Conservation (phyloP, 176 grass and related monocot species). For the Thalia dealbata region DNA sequence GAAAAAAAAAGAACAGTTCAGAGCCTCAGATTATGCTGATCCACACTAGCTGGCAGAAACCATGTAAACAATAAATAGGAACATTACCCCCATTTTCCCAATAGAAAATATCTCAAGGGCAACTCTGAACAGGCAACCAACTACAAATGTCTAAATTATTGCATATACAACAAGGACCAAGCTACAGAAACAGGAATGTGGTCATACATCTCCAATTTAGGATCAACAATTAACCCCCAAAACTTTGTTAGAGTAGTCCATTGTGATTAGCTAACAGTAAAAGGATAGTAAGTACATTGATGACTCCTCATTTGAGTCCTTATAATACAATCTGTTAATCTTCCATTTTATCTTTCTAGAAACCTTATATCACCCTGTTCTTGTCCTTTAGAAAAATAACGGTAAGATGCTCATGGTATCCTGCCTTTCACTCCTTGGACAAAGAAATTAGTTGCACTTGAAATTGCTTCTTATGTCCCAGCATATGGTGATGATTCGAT, state of each 20-base stretch:
- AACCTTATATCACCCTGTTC: not conserved
- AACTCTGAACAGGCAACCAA: not conserved
- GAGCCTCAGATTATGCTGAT: no score
- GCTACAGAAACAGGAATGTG: no score
- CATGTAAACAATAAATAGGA: not conserved
- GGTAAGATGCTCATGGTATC: not conserved
- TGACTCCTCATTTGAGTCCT: no score
- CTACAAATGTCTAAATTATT: no score
- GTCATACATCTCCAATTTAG: not conserved
- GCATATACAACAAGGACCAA: no score
- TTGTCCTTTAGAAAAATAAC: not conserved
- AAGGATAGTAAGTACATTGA: no score
- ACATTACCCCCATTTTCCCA: not conserved
- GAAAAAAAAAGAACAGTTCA: no score
- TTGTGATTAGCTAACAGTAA: no score
- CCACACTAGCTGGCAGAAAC: not conserved
- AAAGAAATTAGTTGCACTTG: not conserved
- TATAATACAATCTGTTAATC: no score
- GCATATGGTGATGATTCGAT: not conserved
- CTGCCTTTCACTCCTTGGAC: not conserved
- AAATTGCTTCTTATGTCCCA: not conserved
- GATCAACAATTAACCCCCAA: not conserved
- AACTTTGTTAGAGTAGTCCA: no score
- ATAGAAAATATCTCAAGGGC: not conserved
- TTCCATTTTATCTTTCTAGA: no score